phyloP scores from a whole-genome alignment of 2,329 filamentous ascomycete genomes.

The Fusarium staphyleae region DNA sequence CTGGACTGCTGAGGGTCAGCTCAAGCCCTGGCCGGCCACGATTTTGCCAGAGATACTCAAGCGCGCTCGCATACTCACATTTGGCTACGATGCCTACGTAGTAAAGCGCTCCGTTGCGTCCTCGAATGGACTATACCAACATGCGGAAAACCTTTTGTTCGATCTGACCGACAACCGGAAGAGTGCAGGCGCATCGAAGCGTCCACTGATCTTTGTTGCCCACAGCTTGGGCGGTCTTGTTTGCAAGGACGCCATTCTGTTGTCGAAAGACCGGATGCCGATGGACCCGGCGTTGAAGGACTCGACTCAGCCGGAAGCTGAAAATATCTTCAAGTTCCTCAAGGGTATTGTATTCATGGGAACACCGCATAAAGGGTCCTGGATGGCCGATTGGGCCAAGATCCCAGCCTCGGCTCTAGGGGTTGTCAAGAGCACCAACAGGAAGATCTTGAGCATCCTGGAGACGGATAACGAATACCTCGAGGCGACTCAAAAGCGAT shows the following conservation, averaged over 20 bases:
- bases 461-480: conserved; percentile 39
- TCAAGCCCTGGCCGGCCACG: conserved; percentile 45
- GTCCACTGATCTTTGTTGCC: conserved; percentile 46
- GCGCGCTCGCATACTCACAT: conserved; percentile 48
- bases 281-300: conserved; percentile 40
- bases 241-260: conserved; percentile 47
- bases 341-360: conserved; percentile 49
- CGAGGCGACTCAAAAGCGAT: conserved; percentile 39
- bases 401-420: conserved; percentile 42
- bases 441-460: conserved; percentile 40
- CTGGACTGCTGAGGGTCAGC: conserved; percentile 45
- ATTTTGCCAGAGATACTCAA: conserved; percentile 44
- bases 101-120: conserved; percentile 34
- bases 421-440: conserved; percentile 44
- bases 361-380: conserved; percentile 48
- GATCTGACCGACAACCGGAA: conserved; percentile 40
- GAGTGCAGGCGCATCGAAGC: conserved; percentile 32
- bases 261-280: conserved; percentile 43
- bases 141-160: conserved; percentile 43
- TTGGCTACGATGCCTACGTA: conserved; percentile 50
- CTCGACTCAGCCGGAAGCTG: no score
- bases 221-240: conserved; percentile 52
- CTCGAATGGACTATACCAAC: conserved; percentile 39
- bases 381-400: conserved; percentile 46
- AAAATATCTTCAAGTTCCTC: conserved; percentile 41